Conservation (phyloP, 2,329 filamentous ascomycete genomes). For the Paecilomyces dactylethromorphus region DNA sequence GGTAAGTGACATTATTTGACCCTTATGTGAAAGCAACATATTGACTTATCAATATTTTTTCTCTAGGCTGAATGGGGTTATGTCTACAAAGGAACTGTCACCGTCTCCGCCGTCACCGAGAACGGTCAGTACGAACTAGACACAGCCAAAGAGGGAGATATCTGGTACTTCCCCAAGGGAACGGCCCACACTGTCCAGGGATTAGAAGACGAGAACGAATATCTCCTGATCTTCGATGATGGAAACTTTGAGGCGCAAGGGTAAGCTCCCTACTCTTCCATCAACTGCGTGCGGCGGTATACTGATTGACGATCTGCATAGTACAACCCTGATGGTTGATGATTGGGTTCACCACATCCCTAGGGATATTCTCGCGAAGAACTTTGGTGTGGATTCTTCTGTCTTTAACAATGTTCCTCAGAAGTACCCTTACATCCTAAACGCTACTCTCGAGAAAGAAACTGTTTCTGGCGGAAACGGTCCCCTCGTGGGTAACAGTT, state of each 20-base stretch:
- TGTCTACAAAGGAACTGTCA: conserved; percentile 52
- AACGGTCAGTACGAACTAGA: conserved; percentile 51
- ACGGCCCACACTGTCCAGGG: conserved; percentile 56
- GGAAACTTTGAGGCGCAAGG: conserved; percentile 59
- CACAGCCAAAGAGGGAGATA: conserved; percentile 54
- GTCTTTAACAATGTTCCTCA: conserved; percentile 55
- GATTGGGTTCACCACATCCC: conserved; percentile 66
- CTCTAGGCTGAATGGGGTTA: conserved; percentile 60
- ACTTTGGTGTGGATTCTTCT: conserved; percentile 57
- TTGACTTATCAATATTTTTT: conserved; percentile 1
- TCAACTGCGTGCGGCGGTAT: background rate
- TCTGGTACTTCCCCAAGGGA: conserved; percentile 65
- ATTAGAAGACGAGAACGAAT: conserved; percentile 61
- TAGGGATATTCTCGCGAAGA: conserved; percentile 58
- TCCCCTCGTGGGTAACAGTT: conserved; percentile 50
- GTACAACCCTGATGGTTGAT: conserved; percentile 65
- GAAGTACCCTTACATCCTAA: conserved; percentile 56
- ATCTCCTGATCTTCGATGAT: conserved; percentile 60
- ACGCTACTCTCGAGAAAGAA: conserved; percentile 46
- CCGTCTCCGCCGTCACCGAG: conserved; percentile 58
- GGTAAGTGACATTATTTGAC: conserved; percentile 34
- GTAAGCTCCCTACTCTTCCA: conserved; percentile 25
- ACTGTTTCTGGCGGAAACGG: conserved; percentile 45
- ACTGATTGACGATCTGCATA: conserved; percentile 13
- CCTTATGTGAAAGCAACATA: background rate